phyloP scores from a whole-genome alignment of 2,329 filamentous ascomycete species.

The Stagonosporopsis vannaccii region DNA sequence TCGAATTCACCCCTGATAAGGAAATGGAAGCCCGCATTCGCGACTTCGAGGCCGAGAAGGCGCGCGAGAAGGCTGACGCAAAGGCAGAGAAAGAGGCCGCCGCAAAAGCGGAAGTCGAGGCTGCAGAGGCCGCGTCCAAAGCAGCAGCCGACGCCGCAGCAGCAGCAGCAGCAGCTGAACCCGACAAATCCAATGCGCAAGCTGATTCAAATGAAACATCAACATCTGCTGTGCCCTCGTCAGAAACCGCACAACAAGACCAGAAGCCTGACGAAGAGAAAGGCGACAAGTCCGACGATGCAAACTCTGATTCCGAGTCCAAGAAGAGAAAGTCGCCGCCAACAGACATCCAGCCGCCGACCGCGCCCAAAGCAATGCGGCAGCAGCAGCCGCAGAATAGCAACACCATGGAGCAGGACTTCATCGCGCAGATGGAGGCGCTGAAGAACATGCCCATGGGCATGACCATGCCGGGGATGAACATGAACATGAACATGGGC shows the following conservation, averaged over 20 bases:
- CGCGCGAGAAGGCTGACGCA: conserved; percentile 49
- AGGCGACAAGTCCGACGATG: conserved; percentile 27
- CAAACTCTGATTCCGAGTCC: conserved; percentile 51
- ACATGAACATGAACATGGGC: conserved; percentile 49
- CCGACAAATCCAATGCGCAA: conserved; percentile 5
- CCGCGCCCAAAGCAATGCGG: conserved; percentile 56
- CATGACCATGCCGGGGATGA: conserved; percentile 18
- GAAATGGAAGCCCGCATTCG: conserved; percentile 81
- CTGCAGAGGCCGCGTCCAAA: conserved; percentile 40
- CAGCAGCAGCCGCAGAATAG: conserved; percentile 47
- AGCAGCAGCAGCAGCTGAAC: conserved; percentile 7
- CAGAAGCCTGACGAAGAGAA: background rate
- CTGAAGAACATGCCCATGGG: conserved; percentile 53
- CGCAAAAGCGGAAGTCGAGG: conserved; percentile 51
- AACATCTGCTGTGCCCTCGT: background rate
- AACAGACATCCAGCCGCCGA: conserved; percentile 62
- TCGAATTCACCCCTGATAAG: conserved; percentile 69
- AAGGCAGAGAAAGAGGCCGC: conserved; percentile 51
- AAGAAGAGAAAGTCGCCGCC: conserved; percentile 86
- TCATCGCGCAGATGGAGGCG: conserved; percentile 56
- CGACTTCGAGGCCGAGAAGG: conserved; percentile 69
- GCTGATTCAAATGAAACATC: conserved; percentile 21
- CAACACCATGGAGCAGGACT: conserved; percentile 46
- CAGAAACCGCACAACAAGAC: background rate
- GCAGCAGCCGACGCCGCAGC: conserved; percentile 27